These are phyloP conservation scores for Erodium maritimum DNA, from an alignment of 345 rosid genomes.

Conservation along the genomic window DNA sequence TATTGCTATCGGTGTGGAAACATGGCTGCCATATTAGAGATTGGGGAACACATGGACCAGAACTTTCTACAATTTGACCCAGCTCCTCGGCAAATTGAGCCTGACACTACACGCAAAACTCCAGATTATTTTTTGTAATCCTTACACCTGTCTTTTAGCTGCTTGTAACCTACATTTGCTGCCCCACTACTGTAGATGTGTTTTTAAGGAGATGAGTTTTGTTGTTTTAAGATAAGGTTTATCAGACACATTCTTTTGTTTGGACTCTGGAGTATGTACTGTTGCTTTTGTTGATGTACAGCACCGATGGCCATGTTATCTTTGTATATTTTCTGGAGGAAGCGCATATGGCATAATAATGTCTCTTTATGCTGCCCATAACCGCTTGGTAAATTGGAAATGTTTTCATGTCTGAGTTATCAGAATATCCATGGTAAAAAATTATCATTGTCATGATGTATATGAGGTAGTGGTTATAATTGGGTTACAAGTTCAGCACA, in stretches of 20 bases:
- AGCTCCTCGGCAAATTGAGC: conserved; percentile 84
- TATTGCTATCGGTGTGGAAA: conserved; percentile 92
- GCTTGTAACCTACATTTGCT: conserved; percentile 30
- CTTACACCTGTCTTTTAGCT: conserved; percentile 15
- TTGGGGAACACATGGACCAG: conserved; percentile 88
- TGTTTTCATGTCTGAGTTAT: too few relatives aligned
- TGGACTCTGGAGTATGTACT: conserved; percentile 19
- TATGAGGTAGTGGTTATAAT: too few relatives aligned
- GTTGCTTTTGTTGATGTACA: conserved; percentile 8
- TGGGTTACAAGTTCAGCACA: too few relatives aligned
- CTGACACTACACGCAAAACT: conserved; percentile 81
- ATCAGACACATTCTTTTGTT: conserved; percentile 28
- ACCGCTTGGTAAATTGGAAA: too few relatives aligned
- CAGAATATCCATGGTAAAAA: too few relatives aligned
- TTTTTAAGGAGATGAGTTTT: conserved; percentile 18
- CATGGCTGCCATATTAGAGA: conserved; percentile 93
- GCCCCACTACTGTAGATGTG: conserved; percentile 35
- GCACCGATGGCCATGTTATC: too few relatives aligned
- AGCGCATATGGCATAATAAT: conserved; percentile 24
- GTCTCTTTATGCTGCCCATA: too few relatives aligned
- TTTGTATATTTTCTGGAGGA: conserved; percentile 22
- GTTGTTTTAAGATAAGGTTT: conserved; percentile 26
- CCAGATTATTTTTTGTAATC: conserved; percentile 93
- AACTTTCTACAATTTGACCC: conserved; percentile 90
- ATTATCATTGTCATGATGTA: too few relatives aligned